Conservation (phyloP, 1,284 basidiomycete genomes). For the Fomitopsis pinicola region DNA sequence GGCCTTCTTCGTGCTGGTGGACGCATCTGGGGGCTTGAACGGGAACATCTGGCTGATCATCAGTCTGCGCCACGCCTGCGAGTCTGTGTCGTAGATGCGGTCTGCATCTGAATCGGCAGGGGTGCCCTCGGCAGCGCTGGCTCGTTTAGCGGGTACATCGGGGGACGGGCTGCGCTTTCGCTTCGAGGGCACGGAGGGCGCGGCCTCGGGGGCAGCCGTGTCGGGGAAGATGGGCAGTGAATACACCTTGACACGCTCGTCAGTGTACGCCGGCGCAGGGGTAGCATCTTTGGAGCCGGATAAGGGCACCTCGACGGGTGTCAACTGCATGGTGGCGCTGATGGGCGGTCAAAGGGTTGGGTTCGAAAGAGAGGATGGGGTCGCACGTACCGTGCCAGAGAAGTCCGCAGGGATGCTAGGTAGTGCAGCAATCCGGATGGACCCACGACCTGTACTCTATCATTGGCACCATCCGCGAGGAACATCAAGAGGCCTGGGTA, state of each 20-base stretch:
- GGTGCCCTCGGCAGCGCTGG: conserved; percentile 25
- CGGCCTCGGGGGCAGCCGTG: not conserved
- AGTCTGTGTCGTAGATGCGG: conserved; percentile 32
- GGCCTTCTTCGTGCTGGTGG: conserved; percentile 6
- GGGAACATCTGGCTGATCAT: conserved; percentile 60
- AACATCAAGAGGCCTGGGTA: conserved; percentile 75
- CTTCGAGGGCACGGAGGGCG: conserved; percentile 29
- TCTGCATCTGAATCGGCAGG: conserved; percentile 20
- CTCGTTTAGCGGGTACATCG: conserved; percentile 9
- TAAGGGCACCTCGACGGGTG: conserved; percentile 41
- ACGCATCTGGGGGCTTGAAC: conserved; percentile 7
- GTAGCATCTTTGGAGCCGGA: conserved; percentile 14
- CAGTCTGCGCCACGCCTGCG: conserved; percentile 47
- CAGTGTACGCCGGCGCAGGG: conserved; percentile 48
- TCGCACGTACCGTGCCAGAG: conserved; percentile 53
- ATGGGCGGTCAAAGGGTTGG: not conserved
- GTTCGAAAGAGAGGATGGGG: not conserved
- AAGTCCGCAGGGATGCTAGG: conserved; percentile 67
- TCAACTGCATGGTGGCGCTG: conserved; percentile 48
- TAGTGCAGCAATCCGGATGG: conserved; percentile 70
- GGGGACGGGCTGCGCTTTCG: conserved; percentile 29
- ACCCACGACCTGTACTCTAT: conserved; percentile 60
- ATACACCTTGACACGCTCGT: conserved; percentile 63
- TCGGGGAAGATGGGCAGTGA: conserved; percentile 45
- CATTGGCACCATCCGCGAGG: conserved; percentile 67